Base-by-base conservation (phyloP, 495 filamentous ascomycete species). In the Lineolata rhizophorae region DNA sequence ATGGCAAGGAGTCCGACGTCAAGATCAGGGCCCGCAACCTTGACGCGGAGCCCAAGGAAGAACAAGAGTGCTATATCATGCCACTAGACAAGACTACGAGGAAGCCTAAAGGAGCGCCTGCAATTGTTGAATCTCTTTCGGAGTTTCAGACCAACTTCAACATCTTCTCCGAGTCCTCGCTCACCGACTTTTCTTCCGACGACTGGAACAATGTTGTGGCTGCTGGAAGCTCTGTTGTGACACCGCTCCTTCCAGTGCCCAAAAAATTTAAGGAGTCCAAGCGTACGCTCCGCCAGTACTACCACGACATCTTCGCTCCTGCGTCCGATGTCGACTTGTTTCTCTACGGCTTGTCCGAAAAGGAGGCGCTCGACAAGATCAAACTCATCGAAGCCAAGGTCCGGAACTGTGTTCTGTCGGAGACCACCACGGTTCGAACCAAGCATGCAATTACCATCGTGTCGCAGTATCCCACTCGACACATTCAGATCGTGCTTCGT, bases 261-360 rank as follows among this genome's bases (percentile, higher is more conserved):
- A 52, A 65, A 0, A 46, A 72, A 38, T 65, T 72, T 47, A 62
- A 52, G 22, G 48, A 56, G 14, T 72, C 70, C 12, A 81, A 79
- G 57, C 61, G 65, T 37, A 52, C 54, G 17, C 58, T 74, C 38
- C 69, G 77, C 22, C 55, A 76, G 25, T 85, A 74, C 47, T 90
- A 84, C 40, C 66, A 90, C 40, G 67, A 84, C 39, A 62, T 69
- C 34, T 67, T 84, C 42, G 71, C 72, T 4, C 79, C 78, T 0
- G 76, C 78, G 1, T 82, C 76, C 2, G 80, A 90, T 50, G 73
- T 90, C 17, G 79, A 90, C 49, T 57, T 90, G 12, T 90, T 85
- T 50, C 44, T 90, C 13, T 79, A 83, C 41, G 78, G 77, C 0
- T 55, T 90, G 40, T 67, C 60, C 17, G 73, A 83, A 38, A 51